Evolutionary conservation across 805 yeast genomes (phyloP).

Genomic region (Candida vaughaniae): DNA sequence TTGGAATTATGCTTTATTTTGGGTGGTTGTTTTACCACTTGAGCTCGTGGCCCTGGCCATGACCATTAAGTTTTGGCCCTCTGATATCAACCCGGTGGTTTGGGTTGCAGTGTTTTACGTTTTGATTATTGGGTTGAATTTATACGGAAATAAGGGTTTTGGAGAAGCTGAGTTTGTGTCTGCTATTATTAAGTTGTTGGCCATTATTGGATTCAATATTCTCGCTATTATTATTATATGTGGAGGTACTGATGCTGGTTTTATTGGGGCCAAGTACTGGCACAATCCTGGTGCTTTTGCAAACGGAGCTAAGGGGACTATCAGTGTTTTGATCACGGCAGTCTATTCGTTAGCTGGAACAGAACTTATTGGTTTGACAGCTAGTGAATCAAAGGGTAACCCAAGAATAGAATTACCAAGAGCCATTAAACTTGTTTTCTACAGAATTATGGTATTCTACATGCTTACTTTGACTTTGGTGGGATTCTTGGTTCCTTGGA

Average conservation of each 20-base stretch:
- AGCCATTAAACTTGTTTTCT: slow-evolving; percentile 44
- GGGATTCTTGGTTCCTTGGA: slow-evolving; percentile 38
- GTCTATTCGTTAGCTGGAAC: slow-evolving; percentile 45
- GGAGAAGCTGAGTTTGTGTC: slow-evolving; percentile 39
- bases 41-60: slow-evolving; percentile 44
- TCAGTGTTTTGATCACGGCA: slow-evolving; percentile 39
- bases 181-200: slow-evolving; percentile 35
- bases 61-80: slow-evolving; percentile 41
- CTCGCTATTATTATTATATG: slow-evolving; percentile 39
- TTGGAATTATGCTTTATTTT: slow-evolving; percentile 43
- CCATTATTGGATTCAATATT: slow-evolving; percentile 40
- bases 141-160: slow-evolving; percentile 36
- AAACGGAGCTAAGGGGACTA: slow-evolving; percentile 42
- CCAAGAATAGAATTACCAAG: slow-evolving; percentile 40
- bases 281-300: slow-evolving; percentile 36
- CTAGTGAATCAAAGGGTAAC: slow-evolving; percentile 36
- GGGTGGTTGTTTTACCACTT: slow-evolving; percentile 44
- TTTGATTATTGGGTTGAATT: slow-evolving; percentile 32
- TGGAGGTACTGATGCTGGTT: slow-evolving; percentile 42
- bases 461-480: slow-evolving; percentile 40
- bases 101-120: slow-evolving; percentile 43
- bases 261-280: slow-evolving; percentile 39
- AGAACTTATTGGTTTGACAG: slow-evolving; percentile 40
- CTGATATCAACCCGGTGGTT: slow-evolving; percentile 37
- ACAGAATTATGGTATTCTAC: slow-evolving; percentile 41